A percentile compares a stretch with the other conserved stretches of the same genome.
phyloP scores from a whole-genome alignment of 1,139 yeast genomes.

The Blastobotrys persicus region DNA sequence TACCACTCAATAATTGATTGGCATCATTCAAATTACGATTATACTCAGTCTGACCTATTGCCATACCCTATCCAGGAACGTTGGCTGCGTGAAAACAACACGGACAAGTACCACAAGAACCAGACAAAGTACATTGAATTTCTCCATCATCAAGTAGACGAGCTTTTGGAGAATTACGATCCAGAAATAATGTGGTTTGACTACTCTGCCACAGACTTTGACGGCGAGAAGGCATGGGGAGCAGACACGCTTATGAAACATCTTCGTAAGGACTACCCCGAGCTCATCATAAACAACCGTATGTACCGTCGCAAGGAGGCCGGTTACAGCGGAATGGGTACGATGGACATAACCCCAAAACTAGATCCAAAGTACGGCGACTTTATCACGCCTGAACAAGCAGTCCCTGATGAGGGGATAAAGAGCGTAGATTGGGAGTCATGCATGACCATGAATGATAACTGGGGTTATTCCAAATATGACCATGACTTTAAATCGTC shows the following conservation, averaged over 20 bases:
- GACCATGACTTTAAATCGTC: constrained; percentile 19
- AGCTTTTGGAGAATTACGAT: constrained; percentile 18
- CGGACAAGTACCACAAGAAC: constrained; percentile 12
- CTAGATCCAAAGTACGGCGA: constrained; percentile 20
- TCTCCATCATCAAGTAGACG: constrained; percentile 18
- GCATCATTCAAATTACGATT: constrained; percentile 21
- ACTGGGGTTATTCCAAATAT: constrained; percentile 20
- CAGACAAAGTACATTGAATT: constrained; percentile 14
- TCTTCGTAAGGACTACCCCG: constrained; percentile 14
- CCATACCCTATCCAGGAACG: constrained; percentile 19
- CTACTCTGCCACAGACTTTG: constrained; percentile 18
- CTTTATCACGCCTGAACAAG: constrained; percentile 21
- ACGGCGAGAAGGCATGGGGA: constrained; percentile 21
- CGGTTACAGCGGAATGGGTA: constrained; percentile 13
- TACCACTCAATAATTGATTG: constrained; percentile 22
- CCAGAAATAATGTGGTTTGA: constrained; percentile 20
- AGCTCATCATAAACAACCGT: constrained; percentile 19
- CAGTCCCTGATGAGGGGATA: constrained; percentile 17
- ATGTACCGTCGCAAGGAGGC: constrained; percentile 19
- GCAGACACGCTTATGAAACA: constrained; percentile 14
- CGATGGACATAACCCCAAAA: constrained; percentile 14
- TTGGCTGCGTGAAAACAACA: constrained; percentile 9
- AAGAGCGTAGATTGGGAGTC: constrained; percentile 20
- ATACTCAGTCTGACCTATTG: constrained; percentile 11
- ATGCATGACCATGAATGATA: constrained; percentile 20